Base-by-base conservation (phyloP, 257 asterid species). In the Fraxinus excelsior region DNA sequence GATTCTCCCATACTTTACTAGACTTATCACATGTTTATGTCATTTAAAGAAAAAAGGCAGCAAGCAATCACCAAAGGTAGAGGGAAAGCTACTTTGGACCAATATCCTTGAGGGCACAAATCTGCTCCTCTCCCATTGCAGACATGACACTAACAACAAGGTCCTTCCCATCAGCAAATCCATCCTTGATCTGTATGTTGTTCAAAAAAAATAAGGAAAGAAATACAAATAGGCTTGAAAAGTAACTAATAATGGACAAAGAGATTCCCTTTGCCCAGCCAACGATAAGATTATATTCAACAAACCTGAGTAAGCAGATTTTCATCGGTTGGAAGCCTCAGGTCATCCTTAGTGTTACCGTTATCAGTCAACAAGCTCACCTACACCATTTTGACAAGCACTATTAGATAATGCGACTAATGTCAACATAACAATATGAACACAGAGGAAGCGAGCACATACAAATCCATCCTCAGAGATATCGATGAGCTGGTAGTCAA, bases 81-180 rank as follows among this genome's bases (percentile, higher is more conserved):
- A 49, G 60, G 60, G 8, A 18, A 18, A 0, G 60, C 23, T 49
- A 49, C 21, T 49, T 49, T 0, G 60, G 60, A 16, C 60, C 60
- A 16, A 49, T 49, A 49, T 49, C 60, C 60, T 49, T 49, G 60
- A 49, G 60, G 60, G 21, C 60, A 16, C 23, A 16, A 12, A 49
- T 49, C 60, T 49, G 60, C 60, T 49, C 60, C 60, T 49, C 60
- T 49, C 60, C 60, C 60, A 49, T 49, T 49, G 60, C 60, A 49
- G 21, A 49, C 60, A 49, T 49, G n/a, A 49, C 60, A 49, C 60
- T 49, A 19, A 49, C 60, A 16, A 49, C 60, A 8, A 49, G 7
- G 23, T 49, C 60, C 23, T 49, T 49, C 21, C 60, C 60, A 3
- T 49, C 60, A 49, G 60, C 23, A 49, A 49, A 49, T 19, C 60